These are phyloP conservation scores for Coemansia aciculifera DNA, from an alignment of 192 early-diverging fungal genomes.

Conservation along the genomic window DNA sequence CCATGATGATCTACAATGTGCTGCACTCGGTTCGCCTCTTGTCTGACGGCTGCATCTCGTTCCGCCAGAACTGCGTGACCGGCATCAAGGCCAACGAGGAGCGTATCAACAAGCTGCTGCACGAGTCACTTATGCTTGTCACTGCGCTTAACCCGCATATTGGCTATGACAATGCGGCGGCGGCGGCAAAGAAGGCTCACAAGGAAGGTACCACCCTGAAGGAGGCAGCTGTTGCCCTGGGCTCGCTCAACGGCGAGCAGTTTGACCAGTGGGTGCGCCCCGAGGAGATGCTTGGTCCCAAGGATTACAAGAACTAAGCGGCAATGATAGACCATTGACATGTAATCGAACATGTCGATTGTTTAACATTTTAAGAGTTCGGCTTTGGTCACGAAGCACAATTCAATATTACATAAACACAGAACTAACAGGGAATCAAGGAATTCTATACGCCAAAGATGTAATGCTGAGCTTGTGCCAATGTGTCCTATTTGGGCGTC, in stretches of 20 bases:
- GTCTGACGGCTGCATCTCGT: slow-evolving; percentile 83
- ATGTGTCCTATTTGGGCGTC: neutral
- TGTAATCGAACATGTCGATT: neutral
- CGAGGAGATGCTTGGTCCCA: slow-evolving; percentile 80
- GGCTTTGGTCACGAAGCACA: neutral
- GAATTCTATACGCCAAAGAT: neutral
- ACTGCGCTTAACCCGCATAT: slow-evolving; percentile 98
- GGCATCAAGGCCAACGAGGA: slow-evolving; percentile 94
- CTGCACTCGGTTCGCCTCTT: slow-evolving; percentile 90
- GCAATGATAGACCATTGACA: neutral
- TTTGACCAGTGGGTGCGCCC: slow-evolving; percentile 97
- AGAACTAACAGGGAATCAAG: neutral
- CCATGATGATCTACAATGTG: slow-evolving; percentile 97
- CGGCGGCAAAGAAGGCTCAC: slow-evolving; percentile 97
- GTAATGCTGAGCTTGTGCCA: neutral
- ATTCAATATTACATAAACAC: neutral
- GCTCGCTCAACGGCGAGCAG: slow-evolving; percentile 83
- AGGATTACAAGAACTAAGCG: slow-evolving; percentile 50
- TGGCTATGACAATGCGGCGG: slow-evolving; percentile 90
- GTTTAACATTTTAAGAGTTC: neutral
- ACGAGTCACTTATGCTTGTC: slow-evolving; percentile 97
- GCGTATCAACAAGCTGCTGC: slow-evolving; percentile 81
- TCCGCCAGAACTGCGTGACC: slow-evolving; percentile 93
- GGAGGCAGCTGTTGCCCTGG: slow-evolving; percentile 88
- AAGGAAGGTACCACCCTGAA: slow-evolving; percentile 84